A percentile compares a stretch with the other conserved stretches of the same genome.
These are phyloP conservation scores for Setaria viridis DNA, from an alignment of 202 grass and related monocot species.

Conservation along the genomic window DNA sequence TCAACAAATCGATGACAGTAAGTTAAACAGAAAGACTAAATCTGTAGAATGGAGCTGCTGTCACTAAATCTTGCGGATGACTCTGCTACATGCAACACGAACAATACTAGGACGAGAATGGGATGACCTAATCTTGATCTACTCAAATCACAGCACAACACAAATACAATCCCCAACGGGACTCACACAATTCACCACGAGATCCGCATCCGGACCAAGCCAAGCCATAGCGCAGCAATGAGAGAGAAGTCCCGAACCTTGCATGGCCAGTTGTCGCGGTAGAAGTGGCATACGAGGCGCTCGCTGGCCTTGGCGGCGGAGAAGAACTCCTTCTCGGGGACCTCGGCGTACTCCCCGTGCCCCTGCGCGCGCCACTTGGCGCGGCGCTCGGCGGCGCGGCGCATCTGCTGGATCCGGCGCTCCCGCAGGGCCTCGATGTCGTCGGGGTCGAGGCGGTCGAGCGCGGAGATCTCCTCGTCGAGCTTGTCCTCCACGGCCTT, in stretches of 20 bases:
- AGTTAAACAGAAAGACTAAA: neutral
- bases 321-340: constrained; percentile 98
- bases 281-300: constrained; percentile 90
- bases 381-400: constrained; percentile 79
- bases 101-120: neutral
- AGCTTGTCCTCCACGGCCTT: constrained; percentile 96
- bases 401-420: constrained; percentile 90
- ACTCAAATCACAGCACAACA: neutral
- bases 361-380: constrained; percentile 80
- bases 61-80: neutral
- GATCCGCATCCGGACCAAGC: constrained; percentile 22
- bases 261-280: constrained; percentile 97
- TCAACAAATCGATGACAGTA: neutral
- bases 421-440: constrained; percentile 80
- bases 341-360: constrained; percentile 84
- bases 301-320: constrained; percentile 79
- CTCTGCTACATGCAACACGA: neutral
- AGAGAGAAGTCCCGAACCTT: constrained; percentile 53
- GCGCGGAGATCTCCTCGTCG: constrained; percentile 80
- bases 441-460: constrained; percentile 80
- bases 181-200: neutral
- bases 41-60: neutral
- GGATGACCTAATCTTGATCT: constrained; percentile 7
- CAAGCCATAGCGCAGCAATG: neutral
- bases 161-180: neutral